These are phyloP conservation scores for Diplodia sapinea DNA, from an alignment of 2,329 filamentous ascomycete genomes.

Conservation along the genomic window DNA sequence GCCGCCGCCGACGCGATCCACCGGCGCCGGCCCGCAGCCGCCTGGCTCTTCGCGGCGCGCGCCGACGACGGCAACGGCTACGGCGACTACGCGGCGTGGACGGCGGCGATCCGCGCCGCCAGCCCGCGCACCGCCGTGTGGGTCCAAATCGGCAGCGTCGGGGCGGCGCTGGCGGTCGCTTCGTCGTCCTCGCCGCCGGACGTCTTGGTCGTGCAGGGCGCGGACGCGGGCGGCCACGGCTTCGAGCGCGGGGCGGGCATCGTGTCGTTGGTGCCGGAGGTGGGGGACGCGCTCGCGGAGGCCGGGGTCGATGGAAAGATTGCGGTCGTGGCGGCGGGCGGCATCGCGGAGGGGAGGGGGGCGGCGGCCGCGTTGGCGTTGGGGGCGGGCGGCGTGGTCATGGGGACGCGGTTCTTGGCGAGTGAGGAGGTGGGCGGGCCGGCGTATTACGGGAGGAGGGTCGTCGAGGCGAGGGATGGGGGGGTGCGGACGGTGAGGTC, in stretches of 20 bases:
- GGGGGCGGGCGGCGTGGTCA: slow-evolving; percentile 59
- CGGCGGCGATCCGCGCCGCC: neutral
- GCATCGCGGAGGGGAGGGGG: slow-evolving; percentile 61
- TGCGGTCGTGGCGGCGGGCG: slow-evolving; percentile 59
- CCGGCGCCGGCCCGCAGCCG: slow-evolving; percentile 55
- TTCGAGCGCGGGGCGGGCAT: slow-evolving; percentile 58
- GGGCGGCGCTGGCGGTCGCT: slow-evolving; percentile 40
- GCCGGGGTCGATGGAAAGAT: slow-evolving; percentile 34
- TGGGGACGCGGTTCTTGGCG: slow-evolving; percentile 64
- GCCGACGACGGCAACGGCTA: too few relatives aligned
- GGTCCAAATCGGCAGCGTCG: slow-evolving; percentile 66
- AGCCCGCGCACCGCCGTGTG: slow-evolving; percentile 54
- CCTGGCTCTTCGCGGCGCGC: slow-evolving; percentile 70
- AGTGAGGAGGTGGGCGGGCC: neutral
- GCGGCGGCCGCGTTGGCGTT: slow-evolving; percentile 62
- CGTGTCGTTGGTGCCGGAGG: slow-evolving; percentile 64
- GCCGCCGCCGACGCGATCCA: neutral
- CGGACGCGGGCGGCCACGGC: slow-evolving; percentile 51
- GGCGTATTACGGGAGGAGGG: neutral
- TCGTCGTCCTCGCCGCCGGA: slow-evolving; percentile 54
- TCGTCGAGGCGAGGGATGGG: neutral
- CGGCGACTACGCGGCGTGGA: slow-evolving; percentile 39
- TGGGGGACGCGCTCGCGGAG: slow-evolving; percentile 47
- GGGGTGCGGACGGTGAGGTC: neutral
- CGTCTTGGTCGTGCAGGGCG: slow-evolving; percentile 66